Evolutionary conservation across 331 rosid genomes (phyloP).

Genomic region (Malus hybrid): DNA sequence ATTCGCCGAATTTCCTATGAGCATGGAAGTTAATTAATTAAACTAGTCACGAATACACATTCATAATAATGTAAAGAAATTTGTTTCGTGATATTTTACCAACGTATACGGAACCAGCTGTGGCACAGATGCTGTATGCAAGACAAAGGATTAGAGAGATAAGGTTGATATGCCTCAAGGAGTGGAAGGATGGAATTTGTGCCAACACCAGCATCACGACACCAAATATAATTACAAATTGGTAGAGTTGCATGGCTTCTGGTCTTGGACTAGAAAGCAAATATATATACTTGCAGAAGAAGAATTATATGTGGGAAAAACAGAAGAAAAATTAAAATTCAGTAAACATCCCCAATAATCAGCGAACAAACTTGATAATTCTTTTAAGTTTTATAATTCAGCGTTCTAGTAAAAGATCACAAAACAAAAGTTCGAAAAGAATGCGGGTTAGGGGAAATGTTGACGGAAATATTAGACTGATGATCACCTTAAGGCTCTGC

Average conservation of each 20-base stretch:
- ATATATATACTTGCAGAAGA: not conserved
- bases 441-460: not conserved
- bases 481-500: constrained; percentile 32
- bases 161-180: constrained; percentile 9
- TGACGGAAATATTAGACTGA: constrained; percentile 21
- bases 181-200: constrained; percentile 15
- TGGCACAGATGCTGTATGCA: not conserved
- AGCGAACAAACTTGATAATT: no score
- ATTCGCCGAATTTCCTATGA: not conserved
- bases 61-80: not conserved
- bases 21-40: not conserved
- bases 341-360: no score
- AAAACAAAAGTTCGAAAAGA: not conserved
- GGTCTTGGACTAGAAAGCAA: not conserved
- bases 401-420: not conserved
- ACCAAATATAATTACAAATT: constrained; percentile 3
- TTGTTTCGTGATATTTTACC: not conserved
- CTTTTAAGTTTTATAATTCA: not conserved
- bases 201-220: not conserved
- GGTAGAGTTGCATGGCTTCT: constrained; percentile 3
- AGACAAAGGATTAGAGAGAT: constrained; percentile 2
- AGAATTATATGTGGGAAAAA: not conserved
- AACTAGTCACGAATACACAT: not conserved
- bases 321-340: no score
- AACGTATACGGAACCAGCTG: not conserved